phyloP scores from a whole-genome alignment of 192 early-diverging fungal genomes.

The Geranomyces variabilis region DNA sequence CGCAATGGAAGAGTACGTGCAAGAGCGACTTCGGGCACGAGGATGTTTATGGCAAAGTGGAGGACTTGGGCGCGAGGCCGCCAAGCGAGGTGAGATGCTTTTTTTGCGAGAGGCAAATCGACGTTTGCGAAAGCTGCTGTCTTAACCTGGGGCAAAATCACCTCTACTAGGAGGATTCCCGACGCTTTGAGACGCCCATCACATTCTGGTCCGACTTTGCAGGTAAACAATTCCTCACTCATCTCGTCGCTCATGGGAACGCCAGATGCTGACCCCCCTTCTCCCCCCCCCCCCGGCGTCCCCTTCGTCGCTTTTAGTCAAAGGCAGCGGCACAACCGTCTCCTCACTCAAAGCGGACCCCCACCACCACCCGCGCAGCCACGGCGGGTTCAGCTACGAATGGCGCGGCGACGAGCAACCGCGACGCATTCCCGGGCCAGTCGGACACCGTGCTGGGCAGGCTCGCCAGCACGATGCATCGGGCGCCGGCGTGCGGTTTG shows the following conservation, averaged over 20 bases:
- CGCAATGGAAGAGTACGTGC: slow-evolving; percentile 44
- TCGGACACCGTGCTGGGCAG: slow-evolving; percentile 26
- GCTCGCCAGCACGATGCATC: slow-evolving; percentile 34
- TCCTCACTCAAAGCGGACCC: slow-evolving; percentile 32
- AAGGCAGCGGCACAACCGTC: slow-evolving; percentile 50
- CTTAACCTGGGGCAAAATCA: not conserved
- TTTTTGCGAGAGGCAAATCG: too few species aligned
- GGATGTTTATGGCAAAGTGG: slow-evolving; percentile 33
- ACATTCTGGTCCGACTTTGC: slow-evolving; percentile 57
- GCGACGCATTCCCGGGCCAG: not conserved
- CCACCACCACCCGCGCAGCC: not conserved
- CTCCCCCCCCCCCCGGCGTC: too few species aligned
- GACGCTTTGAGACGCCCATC: slow-evolving; percentile 46
- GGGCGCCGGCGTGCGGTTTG: slow-evolving; percentile 39
- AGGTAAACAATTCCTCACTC: not conserved
- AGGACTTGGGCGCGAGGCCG: slow-evolving; percentile 33
- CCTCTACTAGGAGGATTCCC: slow-evolving; percentile 23
- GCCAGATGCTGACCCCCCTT: too few species aligned
- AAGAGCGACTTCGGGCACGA: slow-evolving; percentile 43
- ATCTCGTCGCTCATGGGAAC: too few species aligned
- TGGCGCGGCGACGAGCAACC: not conserved
- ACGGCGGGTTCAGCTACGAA: not conserved
- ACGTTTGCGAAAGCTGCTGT: not conserved
- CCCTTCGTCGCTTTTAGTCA: slow-evolving; percentile 3
- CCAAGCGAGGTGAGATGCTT: not conserved